Evolutionary conservation across 2,329 filamentous ascomycete species (phyloP), one percentile per base, ranked within the genome.

Genomic region (Beauveria sp.): DNA sequence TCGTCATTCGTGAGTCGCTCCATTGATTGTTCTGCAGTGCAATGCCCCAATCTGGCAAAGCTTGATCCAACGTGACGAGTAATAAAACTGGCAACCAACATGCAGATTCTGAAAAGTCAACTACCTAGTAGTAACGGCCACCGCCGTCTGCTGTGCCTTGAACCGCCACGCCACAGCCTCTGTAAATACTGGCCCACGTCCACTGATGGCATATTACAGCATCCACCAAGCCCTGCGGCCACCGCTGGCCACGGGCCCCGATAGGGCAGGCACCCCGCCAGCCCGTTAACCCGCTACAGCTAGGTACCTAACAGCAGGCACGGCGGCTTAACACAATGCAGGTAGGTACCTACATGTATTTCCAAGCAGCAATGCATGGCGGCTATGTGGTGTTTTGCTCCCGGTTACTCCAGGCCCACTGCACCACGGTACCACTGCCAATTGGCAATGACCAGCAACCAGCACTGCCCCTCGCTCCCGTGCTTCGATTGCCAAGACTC

Each of bases 1-100:
- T 50, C 38, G 10, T 34, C 38, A 49, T 12, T 20, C 18, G 18
- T 12, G 10, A 20, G 10, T 22, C 10, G n/a, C 24, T 2, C 10
- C 50, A 9, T 34, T 34, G 43, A 9, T n/a, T 8, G 7, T 14
- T 22, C 24, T 53, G 49, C 49, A 8, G 20, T 24, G 28, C 16
- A 60, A 16, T 60, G 38, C 58, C 58, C 58, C 7, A 54, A 60
- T 54, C n/a, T 54, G 50, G 58, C 26, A 53, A 53, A 22, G 58
- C 49, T 43, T 46, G 12, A 34, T 43, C 14, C n/a, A n/a, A 24
- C 34, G 9, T 10, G 57, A 43, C 38, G 48, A 52, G 38, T 34
- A 45, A 43, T 24, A 53, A 9, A 18, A 28, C 10, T n/a, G 34
- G 34, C 31, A 56, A 8, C 52, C 53, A 22, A 48, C 43, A 31